Base-by-base conservation (phyloP, 2,329 filamentous ascomycete genomes). In the Trichophyton equinum region DNA sequence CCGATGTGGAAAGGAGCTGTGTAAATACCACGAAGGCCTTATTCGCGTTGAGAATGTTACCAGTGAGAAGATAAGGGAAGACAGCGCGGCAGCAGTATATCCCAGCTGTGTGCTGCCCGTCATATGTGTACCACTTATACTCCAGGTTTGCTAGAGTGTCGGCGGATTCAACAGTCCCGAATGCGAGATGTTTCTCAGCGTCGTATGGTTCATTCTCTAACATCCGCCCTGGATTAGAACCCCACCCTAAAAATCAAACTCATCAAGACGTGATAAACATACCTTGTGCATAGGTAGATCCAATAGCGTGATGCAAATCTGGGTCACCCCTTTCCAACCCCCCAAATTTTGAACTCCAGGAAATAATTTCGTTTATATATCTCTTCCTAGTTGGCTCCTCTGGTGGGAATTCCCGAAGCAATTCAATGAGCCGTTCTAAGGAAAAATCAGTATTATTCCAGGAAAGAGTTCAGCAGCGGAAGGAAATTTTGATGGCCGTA, bases 371-470 rank as follows among this genome's bases (percentile, higher is more conserved):
- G 25, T 82, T 84, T 47, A 97, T 87, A 70, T 91, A 96, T 75
- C 89, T 89, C 83, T 96, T 97, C 70, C 91, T 83, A 60, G 88
- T 95, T 2, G 92, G 92, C 76, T 99, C 94, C 59, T 87, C 85
- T 27, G 82, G 77, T 13, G 87, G 84, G 68, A 99, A 97, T 42
- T 91, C 81, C 60, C 89, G 82, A 70, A 99, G 75, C 57, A 95
- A 82, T 20, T 86, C 86, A 68, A 97, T 77, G 60, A 97, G 76
- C 64, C 87, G 79, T 62, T 81, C 76, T 78, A 42, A 20, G 6
- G 25, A 9, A 42, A 6, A 2, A 44, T 44, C n/a, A 44, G 40
- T 15, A 44, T n/a, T 38, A 38, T 38, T 38, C 33, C 40, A n/a
- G 27, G 40, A n/a, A n/a, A 7, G 6, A 44, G 18, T 44, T 44